phyloP scores from a whole-genome alignment of 768 basidiomycete species.

The Sutorius australiensis region DNA sequence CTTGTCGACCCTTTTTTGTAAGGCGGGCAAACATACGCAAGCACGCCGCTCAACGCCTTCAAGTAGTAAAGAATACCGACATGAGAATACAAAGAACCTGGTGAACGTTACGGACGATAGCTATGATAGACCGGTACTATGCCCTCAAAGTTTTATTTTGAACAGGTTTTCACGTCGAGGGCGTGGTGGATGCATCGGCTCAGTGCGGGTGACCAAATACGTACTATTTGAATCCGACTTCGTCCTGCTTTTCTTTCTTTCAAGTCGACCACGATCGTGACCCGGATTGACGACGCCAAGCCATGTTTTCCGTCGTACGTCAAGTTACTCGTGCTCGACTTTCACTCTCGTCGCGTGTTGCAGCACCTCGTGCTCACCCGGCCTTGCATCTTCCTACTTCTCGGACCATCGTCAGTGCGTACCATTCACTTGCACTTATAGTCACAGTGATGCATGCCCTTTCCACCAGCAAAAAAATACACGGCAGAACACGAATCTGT shows the following conservation, averaged over 20 bases:
- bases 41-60: not conserved
- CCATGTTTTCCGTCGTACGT: slow-evolving; percentile 19
- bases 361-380: not conserved
- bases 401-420: slow-evolving; percentile 29
- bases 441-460: not conserved
- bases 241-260: slow-evolving; percentile 38
- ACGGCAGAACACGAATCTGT: slow-evolving; percentile 37
- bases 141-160: not conserved
- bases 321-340: slow-evolving; percentile 13
- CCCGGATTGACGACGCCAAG: not conserved
- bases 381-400: slow-evolving; percentile 4
- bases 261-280: not conserved
- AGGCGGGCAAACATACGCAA: slow-evolving; percentile 18
- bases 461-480: slow-evolving; percentile 40
- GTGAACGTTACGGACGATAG: not conserved
- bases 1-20: slow-evolving; percentile 4
- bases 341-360: slow-evolving; percentile 2
- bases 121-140: not conserved
- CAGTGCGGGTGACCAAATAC: slow-evolving; percentile 21
- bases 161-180: not conserved
- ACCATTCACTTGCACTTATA: not conserved
- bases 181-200: slow-evolving; percentile 3
- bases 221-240: not conserved
- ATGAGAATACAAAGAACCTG: no score
- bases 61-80: no score